Evolutionary conservation across 2,329 filamentous ascomycete species (phyloP).

Genomic region (Fusarium secorum): DNA sequence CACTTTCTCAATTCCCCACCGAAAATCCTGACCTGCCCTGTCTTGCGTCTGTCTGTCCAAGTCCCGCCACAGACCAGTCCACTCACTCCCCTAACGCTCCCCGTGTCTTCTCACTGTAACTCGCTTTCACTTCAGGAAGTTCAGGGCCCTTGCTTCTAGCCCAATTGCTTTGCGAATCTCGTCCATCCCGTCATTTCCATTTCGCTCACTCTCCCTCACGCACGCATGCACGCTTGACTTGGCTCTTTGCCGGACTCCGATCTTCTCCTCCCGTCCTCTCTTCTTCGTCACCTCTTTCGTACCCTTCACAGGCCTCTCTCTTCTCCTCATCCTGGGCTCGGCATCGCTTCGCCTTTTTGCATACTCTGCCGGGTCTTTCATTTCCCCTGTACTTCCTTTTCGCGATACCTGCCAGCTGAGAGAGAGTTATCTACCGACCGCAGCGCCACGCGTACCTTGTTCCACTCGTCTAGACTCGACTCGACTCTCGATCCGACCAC

Average conservation of each 20-base stretch:
- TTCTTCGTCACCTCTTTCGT: neutral
- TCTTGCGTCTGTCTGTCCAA: constrained; percentile 10
- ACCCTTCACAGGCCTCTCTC: neutral
- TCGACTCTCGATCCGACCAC: constrained; percentile 14
- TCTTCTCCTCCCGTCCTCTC: neutral
- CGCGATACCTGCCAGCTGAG: constrained; percentile 1
- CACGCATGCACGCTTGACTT: neutral
- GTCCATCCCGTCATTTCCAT: constrained; percentile 17
- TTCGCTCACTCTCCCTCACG: neutral
- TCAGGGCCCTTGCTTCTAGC: constrained; percentile 3
- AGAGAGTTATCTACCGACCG: neutral
- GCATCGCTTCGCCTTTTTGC: neutral
- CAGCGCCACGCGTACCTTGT: constrained; percentile 29
- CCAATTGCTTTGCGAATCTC: constrained; percentile 2
- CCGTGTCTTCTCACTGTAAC: constrained; percentile 8
- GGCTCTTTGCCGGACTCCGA: constrained; percentile 29
- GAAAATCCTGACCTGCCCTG: constrained; percentile 34
- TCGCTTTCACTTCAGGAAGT: neutral
- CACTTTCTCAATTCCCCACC: constrained; percentile 1
- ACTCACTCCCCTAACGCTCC: neutral
- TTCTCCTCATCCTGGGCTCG: neutral
- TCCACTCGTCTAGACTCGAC: constrained; percentile 12
- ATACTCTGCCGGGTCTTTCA: neutral
- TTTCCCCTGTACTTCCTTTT: neutral
- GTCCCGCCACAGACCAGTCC: neutral